Percentiles rank a stretch among this genome's conserved stretches.
Evolutionary conservation across 352 stramenopile species (phyloP).

Genomic region (Globisporangium emineosum): DNA sequence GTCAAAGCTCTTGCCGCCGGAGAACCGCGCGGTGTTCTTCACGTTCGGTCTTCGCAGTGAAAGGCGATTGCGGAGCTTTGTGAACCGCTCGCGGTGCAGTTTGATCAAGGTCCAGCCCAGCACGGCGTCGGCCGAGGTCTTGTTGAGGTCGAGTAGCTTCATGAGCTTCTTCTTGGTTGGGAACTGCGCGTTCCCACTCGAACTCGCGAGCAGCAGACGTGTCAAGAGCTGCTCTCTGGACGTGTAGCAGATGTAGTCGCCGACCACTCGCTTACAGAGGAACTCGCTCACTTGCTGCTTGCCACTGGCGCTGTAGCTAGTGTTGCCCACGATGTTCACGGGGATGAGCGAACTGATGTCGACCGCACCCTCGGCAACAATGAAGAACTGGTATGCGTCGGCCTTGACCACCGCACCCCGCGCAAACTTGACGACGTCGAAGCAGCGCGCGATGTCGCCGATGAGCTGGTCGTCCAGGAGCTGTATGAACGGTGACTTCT

Average conservation of each 20-base stretch:
- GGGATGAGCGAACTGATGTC: conserved; percentile 53
- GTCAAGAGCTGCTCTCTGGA: conserved; percentile 43
- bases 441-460: conserved; percentile 55
- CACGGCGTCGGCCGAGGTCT: conserved; percentile 46
- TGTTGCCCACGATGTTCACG: neutral
- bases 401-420: conserved; percentile 46
- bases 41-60: conserved; percentile 21
- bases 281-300: conserved; percentile 55
- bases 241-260: conserved; percentile 59
- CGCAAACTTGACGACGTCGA: conserved; percentile 42
- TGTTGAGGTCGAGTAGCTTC: conserved; percentile 57
- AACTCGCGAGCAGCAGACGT: conserved; percentile 32
- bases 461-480: conserved; percentile 56
- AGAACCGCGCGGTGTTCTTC: conserved; percentile 59
- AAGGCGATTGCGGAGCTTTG: conserved; percentile 34
- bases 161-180: conserved; percentile 51
- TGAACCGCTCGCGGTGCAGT: conserved; percentile 49
- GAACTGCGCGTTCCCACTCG: conserved; percentile 17
- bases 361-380: conserved; percentile 51
- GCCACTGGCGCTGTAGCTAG: neutral
- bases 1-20: conserved; percentile 22
- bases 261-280: conserved; percentile 51
- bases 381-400: conserved; percentile 50
- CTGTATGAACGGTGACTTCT: conserved; percentile 61
- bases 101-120: conserved; percentile 58